Percentiles rank a stretch among this genome's conserved stretches.
Conservation (phyloP, 225 moss, liverwort and hornwort species). For the Marchantia paleacea region DNA sequence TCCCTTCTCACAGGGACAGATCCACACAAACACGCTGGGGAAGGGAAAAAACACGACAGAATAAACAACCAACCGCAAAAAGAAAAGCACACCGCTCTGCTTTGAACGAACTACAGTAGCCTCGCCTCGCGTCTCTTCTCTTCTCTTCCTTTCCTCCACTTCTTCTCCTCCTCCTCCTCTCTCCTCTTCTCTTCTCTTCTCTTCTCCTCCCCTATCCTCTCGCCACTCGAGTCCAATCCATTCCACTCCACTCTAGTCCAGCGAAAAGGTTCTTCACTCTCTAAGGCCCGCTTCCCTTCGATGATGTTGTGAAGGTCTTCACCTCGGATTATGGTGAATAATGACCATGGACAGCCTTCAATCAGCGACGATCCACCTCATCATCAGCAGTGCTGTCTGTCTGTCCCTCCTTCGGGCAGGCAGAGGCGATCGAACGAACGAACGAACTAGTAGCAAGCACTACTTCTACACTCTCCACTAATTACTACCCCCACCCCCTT, state of each 20-base stretch:
- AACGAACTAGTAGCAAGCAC: constrained; percentile 3
- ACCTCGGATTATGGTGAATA: background rate
- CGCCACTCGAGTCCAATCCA: no score
- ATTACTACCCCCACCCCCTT: background rate
- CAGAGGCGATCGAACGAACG: constrained; percentile 1
- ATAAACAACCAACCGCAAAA: constrained; percentile 7
- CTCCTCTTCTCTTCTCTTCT: no score
- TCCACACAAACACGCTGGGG: constrained; percentile 11
- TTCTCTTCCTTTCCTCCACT: background rate
- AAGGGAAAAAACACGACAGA: background rate
- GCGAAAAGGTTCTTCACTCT: constrained; percentile 2
- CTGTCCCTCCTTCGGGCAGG: background rate
- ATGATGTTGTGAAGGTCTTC: background rate
- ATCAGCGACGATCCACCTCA: constrained; percentile 10
- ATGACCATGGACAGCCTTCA: constrained; percentile 1
- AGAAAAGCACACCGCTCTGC: background rate
- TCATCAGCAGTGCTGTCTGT: constrained; percentile 5
- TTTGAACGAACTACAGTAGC: background rate
- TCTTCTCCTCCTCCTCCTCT: background rate
- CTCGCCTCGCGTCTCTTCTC: no score
- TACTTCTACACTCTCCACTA: background rate
- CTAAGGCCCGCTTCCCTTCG: background rate
- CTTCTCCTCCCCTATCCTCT: background rate
- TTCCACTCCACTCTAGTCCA: background rate
- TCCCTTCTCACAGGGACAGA: background rate